Percentiles rank a stretch among this genome's conserved stretches.
These are phyloP conservation scores for Trichoderma semiorbis DNA, from an alignment of 2,329 filamentous ascomycete species.

Conservation along the genomic window DNA sequence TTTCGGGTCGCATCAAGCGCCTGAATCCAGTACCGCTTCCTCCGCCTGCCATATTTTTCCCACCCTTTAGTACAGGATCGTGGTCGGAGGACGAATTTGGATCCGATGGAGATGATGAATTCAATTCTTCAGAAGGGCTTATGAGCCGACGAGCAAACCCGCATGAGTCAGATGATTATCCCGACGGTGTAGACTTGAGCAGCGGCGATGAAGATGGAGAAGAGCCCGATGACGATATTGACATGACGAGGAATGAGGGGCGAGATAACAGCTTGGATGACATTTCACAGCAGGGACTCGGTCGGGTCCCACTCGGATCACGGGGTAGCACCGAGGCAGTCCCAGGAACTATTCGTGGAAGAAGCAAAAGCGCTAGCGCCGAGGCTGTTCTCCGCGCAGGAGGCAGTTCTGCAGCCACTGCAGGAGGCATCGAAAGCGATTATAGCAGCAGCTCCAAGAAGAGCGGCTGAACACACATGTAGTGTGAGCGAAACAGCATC, in stretches of 20 bases:
- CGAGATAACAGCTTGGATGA: background rate
- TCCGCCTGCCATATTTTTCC: constrained; percentile 51
- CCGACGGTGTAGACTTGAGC: constrained; percentile 38
- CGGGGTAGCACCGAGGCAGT: constrained; percentile 34
- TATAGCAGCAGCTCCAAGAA: constrained; percentile 37
- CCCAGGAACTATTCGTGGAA: constrained; percentile 29
- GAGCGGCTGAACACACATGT: background rate
- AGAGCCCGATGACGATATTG: constrained; percentile 36
- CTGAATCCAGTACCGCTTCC: constrained; percentile 49
- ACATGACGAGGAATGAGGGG: constrained; percentile 31
- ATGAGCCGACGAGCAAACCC: constrained; percentile 35
- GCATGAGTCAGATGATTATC: constrained; percentile 41
- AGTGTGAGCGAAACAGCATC: background rate
- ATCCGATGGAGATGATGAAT: constrained; percentile 29
- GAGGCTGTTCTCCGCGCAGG: constrained; percentile 27
- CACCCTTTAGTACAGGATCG: constrained; percentile 43
- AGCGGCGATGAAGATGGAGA: constrained; percentile 43
- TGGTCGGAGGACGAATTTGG: constrained; percentile 31
- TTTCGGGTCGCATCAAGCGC: constrained; percentile 40
- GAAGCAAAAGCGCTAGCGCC: constrained; percentile 32
- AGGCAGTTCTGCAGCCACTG: constrained; percentile 41
- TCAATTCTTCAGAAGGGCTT: constrained; percentile 29
- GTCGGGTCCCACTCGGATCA: constrained; percentile 21
- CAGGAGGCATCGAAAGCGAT: constrained; percentile 38
- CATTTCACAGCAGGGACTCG: background rate